A percentile compares a stretch with the other conserved stretches of the same genome.
Conservation (phyloP, 306 rosid genomes). For the Sicyos baderoa region DNA sequence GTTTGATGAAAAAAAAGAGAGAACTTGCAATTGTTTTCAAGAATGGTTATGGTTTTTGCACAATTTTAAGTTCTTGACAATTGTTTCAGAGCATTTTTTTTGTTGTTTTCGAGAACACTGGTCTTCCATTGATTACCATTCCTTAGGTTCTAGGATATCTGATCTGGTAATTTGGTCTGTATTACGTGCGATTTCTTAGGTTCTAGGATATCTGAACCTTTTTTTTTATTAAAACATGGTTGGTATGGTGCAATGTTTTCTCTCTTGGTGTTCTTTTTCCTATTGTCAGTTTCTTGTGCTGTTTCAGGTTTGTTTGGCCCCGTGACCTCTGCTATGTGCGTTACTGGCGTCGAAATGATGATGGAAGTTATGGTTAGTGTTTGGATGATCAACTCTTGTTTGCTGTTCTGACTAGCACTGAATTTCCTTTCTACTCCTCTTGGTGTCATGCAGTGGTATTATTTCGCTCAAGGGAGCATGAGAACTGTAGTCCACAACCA, state of each 20-base stretch:
- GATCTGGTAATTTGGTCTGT: background rate
- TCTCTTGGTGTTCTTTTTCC: background rate
- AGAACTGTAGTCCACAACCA: conserved; percentile 87
- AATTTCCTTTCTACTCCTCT: conserved; percentile 18
- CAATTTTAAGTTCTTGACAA: background rate
- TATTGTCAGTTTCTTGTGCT: conserved; percentile 5
- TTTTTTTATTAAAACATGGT: background rate
- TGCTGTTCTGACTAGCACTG: background rate
- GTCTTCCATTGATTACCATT: no score
- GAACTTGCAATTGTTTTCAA: background rate
- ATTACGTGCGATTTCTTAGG: background rate
- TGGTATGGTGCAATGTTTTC: background rate
- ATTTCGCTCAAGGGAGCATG: conserved; percentile 93
- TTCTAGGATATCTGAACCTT: no score
- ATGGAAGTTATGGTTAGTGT: conserved; percentile 85
- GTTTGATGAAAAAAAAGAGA: background rate
- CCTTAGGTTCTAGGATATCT: background rate
- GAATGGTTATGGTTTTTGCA: background rate
- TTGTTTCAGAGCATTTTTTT: background rate
- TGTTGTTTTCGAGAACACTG: no score
- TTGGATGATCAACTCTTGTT: conserved; percentile 9
- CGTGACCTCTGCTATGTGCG: conserved; percentile 99
- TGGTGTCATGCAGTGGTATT: conserved; percentile 67
- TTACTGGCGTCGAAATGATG: conserved; percentile 99
- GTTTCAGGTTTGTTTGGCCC: conserved; percentile 90